Base-by-base conservation (phyloP, 805 yeast species). In the Monosporozyma aerobia region DNA sequence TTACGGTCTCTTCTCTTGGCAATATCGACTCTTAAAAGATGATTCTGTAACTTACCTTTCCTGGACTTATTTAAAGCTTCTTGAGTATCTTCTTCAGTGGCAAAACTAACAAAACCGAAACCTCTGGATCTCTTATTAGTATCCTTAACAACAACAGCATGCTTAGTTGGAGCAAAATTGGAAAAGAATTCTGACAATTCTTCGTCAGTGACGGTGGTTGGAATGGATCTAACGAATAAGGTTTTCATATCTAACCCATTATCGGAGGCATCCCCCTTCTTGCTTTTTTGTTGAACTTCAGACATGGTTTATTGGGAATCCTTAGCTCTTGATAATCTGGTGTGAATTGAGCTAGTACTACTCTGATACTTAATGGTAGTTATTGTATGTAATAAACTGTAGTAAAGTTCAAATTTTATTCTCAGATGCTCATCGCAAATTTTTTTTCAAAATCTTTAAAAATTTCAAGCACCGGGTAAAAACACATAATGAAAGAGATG, bases 51-150 rank as follows among this genome's bases (percentile, higher is more conserved):
- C 63, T 83, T 87, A 47, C 73, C 62, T 63, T 77, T 83, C 65
- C 82, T 81, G 14, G 92, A 74, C 57, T 81, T 78, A 22, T 76
- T 79, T 56, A 90, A 73, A 0, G 97, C 97, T 47, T 77, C 72
- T 43, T 77, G 66, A 0, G 97, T 87, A 64, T 94, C 99, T 48
- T 89, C 96, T 57, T 87, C 90, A 48, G 78, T 70, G 1, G 87
- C 80, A 68, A 94, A 94, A 39, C 95, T 84, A 14, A 90, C 99
- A 69, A 94, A 94, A 3, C 99, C 99, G 70, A 90, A 94, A 1
- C 99, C 98, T 67, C 90, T 79, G 2, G 97, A 88, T 46, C 84
- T 77, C 51, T 86, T 80, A 37, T 84, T 81, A 10, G 74, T 74
- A 64, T 90, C 97, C 41, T 76, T 85, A 16, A 94, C 98, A 44